A percentile compares a stretch with the other conserved stretches of the same genome.
Conservation (phyloP, 2,329 filamentous ascomycete species). For the Westerdykella ornata region DNA sequence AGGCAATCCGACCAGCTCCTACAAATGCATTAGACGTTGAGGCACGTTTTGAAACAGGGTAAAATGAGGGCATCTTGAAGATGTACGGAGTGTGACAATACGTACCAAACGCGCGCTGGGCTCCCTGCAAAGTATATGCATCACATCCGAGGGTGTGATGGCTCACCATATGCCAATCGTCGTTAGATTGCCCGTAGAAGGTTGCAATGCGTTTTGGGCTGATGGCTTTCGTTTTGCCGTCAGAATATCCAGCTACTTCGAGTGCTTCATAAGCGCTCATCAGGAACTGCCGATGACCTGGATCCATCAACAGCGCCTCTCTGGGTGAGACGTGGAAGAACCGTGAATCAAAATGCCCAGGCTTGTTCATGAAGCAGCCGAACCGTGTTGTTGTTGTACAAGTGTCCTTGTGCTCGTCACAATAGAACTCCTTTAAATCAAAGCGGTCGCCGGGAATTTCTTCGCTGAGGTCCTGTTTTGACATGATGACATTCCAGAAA, state of each 20-base stretch:
- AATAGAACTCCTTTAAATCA: conserved; percentile 1
- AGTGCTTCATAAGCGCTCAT: conserved; percentile 25
- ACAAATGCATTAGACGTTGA: too few species aligned
- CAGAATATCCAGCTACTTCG: conserved; percentile 22
- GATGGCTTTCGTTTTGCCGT: conserved; percentile 24
- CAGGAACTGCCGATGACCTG: conserved; percentile 19
- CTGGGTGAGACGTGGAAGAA: conserved; percentile 28
- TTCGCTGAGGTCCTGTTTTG: conserved; percentile 24
- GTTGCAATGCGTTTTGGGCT: conserved; percentile 23
- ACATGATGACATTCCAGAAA: conserved; percentile 16
- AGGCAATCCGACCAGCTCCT: conserved; percentile 46
- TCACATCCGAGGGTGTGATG: conserved; percentile 44
- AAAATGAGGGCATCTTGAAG: too few species aligned
- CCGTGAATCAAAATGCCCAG: conserved; percentile 21
- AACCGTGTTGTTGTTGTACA: conserved; percentile 10
- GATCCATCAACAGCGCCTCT: conserved; percentile 26
- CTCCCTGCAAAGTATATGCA: conserved; percentile 42
- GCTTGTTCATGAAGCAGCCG: conserved; percentile 23
- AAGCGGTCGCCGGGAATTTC: conserved; percentile 29
- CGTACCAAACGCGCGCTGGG: conserved; percentile 48
- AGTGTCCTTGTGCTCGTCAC: conserved; percentile 14
- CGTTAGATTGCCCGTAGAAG: conserved; percentile 27
- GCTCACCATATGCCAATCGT: conserved; percentile 27
- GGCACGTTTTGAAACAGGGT: conserved; percentile 48
- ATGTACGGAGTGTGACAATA: too few species aligned